These are phyloP conservation scores for Pleomassaria siparia DNA, from an alignment of 2,329 filamentous ascomycete genomes.

Conservation along the genomic window DNA sequence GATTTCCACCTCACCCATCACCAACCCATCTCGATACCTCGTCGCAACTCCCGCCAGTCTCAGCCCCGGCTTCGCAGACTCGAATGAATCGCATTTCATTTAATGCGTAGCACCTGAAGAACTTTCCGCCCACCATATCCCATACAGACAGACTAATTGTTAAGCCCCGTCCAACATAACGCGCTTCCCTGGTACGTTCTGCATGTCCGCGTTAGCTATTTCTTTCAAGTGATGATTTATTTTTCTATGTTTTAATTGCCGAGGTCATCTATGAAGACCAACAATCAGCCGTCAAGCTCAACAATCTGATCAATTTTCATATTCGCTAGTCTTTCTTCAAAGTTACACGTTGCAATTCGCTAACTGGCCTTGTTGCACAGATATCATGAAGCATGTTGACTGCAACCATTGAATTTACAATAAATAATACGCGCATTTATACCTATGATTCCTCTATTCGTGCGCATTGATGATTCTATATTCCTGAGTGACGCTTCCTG, in stretches of 20 bases:
- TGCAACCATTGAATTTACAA: neutral
- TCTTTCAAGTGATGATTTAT: slow-evolving; percentile 34
- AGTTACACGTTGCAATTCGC: slow-evolving; percentile 8
- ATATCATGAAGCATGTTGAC: neutral
- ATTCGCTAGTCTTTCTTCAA: slow-evolving; percentile 1
- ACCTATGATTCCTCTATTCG: neutral
- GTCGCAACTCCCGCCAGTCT: no score
- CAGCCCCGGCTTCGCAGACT: neutral
- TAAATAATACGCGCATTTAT: neutral
- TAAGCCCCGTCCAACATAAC: neutral
- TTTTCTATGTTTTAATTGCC: slow-evolving; percentile 35
- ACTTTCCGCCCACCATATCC: no score
- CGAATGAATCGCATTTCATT: neutral
- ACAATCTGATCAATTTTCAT: slow-evolving; percentile 50
- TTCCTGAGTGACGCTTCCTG: neutral
- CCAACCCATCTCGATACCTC: neutral
- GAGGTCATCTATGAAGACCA: slow-evolving; percentile 40
- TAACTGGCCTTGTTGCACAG: slow-evolving; percentile 5
- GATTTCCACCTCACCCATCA: neutral
- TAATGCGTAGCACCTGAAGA: neutral
- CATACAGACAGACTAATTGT: no score
- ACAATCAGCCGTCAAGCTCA: slow-evolving; percentile 57
- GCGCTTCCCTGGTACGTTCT: slow-evolving; percentile 19
- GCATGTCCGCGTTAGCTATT: neutral
- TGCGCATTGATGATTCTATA: neutral